Percentiles rank a stretch among this genome's conserved stretches.
Conservation (phyloP, 139 green algal genomes). For the Asterochloris sp. region DNA sequence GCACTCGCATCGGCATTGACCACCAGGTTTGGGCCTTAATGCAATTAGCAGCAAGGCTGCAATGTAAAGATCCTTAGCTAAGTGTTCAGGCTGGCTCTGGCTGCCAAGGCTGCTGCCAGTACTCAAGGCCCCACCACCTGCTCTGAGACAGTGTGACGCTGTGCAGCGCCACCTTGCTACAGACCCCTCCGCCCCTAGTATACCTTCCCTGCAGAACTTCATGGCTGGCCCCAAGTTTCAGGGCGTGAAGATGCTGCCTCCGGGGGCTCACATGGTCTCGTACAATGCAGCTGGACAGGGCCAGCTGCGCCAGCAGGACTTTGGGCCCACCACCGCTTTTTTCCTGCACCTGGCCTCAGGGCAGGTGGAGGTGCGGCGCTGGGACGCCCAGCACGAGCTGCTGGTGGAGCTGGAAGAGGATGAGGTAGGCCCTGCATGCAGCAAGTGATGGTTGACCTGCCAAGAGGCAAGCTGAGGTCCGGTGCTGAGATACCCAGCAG, state of each 20-base stretch:
- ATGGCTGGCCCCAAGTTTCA: constrained; percentile 70
- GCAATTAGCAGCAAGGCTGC: neutral
- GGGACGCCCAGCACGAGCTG: constrained; percentile 50
- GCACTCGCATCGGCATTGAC: constrained; percentile 70
- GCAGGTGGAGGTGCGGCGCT: constrained; percentile 56
- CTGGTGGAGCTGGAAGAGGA: constrained; percentile 56
- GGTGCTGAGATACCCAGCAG: too few species aligned
- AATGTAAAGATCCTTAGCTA: neutral
- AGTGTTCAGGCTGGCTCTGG: neutral
- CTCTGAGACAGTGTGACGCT: neutral
- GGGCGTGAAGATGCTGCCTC: constrained; percentile 91
- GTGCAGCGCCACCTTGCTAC: too few species aligned
- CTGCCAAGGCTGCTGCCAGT: neutral
- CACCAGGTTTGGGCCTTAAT: constrained; percentile 54
- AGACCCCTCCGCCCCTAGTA: too few species aligned
- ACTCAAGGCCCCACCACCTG: neutral
- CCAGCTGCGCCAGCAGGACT: constrained; percentile 16
- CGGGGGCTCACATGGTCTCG: constrained; percentile 76
- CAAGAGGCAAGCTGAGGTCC: too few species aligned
- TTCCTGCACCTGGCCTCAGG: constrained; percentile 33
- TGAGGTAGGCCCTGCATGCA: constrained; percentile 35
- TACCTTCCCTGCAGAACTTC: constrained; percentile 58
- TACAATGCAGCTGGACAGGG: constrained; percentile 39
- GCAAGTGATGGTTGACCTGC: too few species aligned
- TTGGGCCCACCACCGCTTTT: constrained; percentile 48